phyloP scores from a whole-genome alignment of 306 rosid genomes.

The Aeschynomene evenia region DNA sequence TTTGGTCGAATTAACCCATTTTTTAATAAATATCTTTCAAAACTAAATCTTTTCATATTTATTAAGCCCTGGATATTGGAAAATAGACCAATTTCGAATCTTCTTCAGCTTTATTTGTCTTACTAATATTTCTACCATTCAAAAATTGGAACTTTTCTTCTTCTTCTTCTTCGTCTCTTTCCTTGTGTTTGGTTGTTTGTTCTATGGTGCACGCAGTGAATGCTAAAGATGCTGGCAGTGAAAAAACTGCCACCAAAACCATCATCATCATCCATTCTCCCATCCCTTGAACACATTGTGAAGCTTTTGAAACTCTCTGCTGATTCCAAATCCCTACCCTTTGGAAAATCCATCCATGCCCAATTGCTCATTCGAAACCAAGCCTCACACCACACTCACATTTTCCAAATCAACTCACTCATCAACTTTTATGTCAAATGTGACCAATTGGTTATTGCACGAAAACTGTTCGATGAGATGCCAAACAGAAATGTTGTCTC shows the following conservation, averaged over 20 bases:
- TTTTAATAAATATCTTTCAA: too few relatives aligned
- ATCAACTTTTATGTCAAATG: constrained; percentile 51
- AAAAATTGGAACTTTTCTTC: too few relatives aligned
- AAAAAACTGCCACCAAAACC: background rate
- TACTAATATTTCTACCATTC: too few relatives aligned
- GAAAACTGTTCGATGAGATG: constrained; percentile 53
- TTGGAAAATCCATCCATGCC: constrained; percentile 59
- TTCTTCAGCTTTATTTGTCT: too few relatives aligned
- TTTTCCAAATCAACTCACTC: constrained; percentile 42
- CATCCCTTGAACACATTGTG: constrained; percentile 34
- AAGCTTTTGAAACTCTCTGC: constrained; percentile 52
- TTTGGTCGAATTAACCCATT: too few relatives aligned
- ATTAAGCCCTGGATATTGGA: too few relatives aligned
- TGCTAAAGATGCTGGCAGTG: background rate
- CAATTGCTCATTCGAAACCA: constrained; percentile 37
- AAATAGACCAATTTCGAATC: too few relatives aligned
- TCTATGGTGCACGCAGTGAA: background rate
- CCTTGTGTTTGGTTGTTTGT: background rate
- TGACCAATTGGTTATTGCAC: constrained; percentile 37
- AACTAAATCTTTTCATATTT: too few relatives aligned
- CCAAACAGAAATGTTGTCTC: constrained; percentile 51
- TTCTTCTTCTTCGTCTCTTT: background rate
- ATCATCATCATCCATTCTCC: background rate
- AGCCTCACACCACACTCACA: constrained; percentile 21
- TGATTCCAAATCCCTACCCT: constrained; percentile 33